Evolutionary conservation across 805 yeast species (phyloP).

Genomic region (Candida golubevii): DNA sequence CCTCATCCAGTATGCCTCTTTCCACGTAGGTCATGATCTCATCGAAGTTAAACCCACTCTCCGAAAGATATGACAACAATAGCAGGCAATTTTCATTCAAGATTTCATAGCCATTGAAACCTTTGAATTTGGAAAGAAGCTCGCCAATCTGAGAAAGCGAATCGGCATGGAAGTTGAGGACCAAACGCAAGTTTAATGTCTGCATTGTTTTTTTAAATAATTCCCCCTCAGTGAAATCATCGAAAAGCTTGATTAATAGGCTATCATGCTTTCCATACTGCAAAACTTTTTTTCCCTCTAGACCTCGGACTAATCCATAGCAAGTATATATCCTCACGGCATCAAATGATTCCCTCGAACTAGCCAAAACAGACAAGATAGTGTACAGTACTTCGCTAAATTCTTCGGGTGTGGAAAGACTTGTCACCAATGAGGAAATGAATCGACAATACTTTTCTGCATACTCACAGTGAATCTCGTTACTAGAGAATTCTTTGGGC

Average conservation of each 20-base stretch:
- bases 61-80: conserved; percentile 20
- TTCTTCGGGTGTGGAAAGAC: conserved; percentile 24
- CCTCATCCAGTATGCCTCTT: conserved; percentile 2
- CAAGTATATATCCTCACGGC: conserved; percentile 63
- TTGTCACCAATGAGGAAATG: conserved; percentile 33
- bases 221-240: conserved; percentile 44
- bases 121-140: conserved; percentile 33
- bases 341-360: conserved; percentile 53
- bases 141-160: conserved; percentile 25
- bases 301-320: conserved; percentile 54
- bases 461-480: conserved; percentile 46
- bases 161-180: conserved; percentile 30
- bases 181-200: conserved; percentile 44
- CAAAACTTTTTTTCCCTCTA: conserved; percentile 28
- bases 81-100: conserved; percentile 11
- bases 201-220: conserved; percentile 50
- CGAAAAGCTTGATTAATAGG: conserved; percentile 28
- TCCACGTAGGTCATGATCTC: conserved; percentile 2
- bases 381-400: conserved; percentile 22
- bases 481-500: conserved; percentile 18
- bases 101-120: conserved; percentile 34
- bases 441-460: conserved; percentile 51
- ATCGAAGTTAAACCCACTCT: neutral
- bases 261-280: conserved; percentile 24
- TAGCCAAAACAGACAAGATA: conserved; percentile 43